A percentile compares a stretch with the other conserved stretches of the same genome.
Evolutionary conservation across 2,329 filamentous ascomycete species (phyloP).

Genomic region (Helminthosporium solani): DNA sequence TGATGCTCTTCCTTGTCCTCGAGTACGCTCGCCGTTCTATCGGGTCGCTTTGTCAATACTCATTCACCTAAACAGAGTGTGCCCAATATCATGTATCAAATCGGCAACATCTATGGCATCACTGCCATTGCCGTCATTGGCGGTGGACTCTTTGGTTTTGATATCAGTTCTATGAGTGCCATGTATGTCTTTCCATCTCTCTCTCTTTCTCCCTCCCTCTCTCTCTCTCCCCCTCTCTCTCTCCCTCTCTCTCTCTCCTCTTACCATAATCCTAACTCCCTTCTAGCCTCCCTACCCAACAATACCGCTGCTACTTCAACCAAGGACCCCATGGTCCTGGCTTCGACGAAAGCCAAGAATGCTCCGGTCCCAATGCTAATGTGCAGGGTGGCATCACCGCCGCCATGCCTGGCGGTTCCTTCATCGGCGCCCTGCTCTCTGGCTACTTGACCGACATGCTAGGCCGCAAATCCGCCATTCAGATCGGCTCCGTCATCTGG

Average conservation of each 20-base stretch:
- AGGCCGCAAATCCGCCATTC: conserved; percentile 56
- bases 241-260: neutral
- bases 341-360: conserved; percentile 45
- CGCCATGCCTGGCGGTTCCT: conserved; percentile 70
- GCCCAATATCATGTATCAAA: conserved; percentile 42
- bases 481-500: conserved; percentile 55
- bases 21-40: neutral
- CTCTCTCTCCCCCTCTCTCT: neutral
- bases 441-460: conserved; percentile 60
- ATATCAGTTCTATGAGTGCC: conserved; percentile 71
- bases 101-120: conserved; percentile 60
- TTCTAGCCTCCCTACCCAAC: conserved; percentile 60
- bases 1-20: too few relatives aligned
- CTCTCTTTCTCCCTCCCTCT: neutral
- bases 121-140: conserved; percentile 61
- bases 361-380: conserved; percentile 55
- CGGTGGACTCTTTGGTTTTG: conserved; percentile 74
- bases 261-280: too few relatives aligned
- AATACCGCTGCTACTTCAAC: conserved; percentile 72
- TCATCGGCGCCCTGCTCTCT: conserved; percentile 62
- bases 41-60: neutral
- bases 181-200: conserved; percentile 34
- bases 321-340: conserved; percentile 47
- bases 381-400: conserved; percentile 70
- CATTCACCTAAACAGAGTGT: too few relatives aligned